phyloP scores from a whole-genome alignment of 768 basidiomycete genomes.

The Leccinum disarticulatum region DNA sequence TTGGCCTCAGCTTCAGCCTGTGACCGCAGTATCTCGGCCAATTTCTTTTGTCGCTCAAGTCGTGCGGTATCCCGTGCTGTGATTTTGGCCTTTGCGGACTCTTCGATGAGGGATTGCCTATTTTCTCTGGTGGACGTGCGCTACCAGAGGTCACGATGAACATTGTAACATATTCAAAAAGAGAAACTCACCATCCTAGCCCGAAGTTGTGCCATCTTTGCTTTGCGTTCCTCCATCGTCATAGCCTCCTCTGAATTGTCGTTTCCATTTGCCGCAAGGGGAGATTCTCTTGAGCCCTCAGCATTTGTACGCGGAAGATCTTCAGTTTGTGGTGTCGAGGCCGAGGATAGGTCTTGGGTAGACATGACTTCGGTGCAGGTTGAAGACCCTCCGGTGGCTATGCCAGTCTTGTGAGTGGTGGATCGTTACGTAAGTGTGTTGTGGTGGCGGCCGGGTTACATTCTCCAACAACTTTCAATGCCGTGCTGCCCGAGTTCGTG shows the following conservation, averaged over 20 bases:
- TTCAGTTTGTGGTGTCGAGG: constrained; percentile 1
- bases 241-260: constrained; percentile 20
- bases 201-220: constrained; percentile 73
- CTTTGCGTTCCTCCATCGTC: constrained; percentile 72
- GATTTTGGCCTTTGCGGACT: constrained; percentile 74
- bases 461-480: no score
- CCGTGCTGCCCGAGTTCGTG: no score
- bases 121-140: constrained; percentile 79
- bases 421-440: constrained; percentile 11
- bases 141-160: constrained; percentile 38
- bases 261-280: constrained; percentile 16
- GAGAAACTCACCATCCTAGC: constrained; percentile 65
- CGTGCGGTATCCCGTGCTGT: constrained; percentile 79
- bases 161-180: background rate
- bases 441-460: no score
- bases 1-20: constrained; percentile 88
- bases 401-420: background rate
- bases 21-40: constrained; percentile 81
- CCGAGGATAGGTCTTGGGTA: constrained; percentile 3
- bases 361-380: constrained; percentile 13
- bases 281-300: constrained; percentile 30
- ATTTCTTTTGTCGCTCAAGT: constrained; percentile 84
- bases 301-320: constrained; percentile 9
- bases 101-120: constrained; percentile 81
- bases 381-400: background rate